Conservation (phyloP, 2,329 filamentous ascomycete species). For the Mycosphaerella arachidis region DNA sequence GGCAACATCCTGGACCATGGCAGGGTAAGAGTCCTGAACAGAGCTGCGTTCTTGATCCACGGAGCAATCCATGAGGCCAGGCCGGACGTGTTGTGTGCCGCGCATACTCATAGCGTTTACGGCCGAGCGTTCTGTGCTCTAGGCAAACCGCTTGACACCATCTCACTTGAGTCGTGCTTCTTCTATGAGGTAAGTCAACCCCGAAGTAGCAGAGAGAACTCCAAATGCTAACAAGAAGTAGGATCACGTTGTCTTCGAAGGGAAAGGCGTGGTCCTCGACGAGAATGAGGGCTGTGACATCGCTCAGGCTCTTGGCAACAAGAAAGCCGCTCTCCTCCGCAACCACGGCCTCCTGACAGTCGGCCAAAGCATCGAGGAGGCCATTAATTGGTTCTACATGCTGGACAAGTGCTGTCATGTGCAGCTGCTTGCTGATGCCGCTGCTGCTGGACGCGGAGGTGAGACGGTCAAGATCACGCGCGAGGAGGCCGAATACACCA, state of each 20-base stretch:
- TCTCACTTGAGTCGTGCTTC: slow-evolving; percentile 38
- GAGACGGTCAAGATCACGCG: slow-evolving; percentile 62
- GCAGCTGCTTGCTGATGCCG: slow-evolving; percentile 50
- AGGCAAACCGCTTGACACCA: slow-evolving; percentile 36
- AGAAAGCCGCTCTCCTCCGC: slow-evolving; percentile 34
- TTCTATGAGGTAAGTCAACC: slow-evolving; percentile 29
- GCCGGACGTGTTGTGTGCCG: slow-evolving; percentile 38
- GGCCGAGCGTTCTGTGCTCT: slow-evolving; percentile 36
- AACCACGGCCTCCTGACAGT: slow-evolving; percentile 43
- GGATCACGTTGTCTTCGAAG: slow-evolving; percentile 34
- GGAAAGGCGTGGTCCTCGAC: slow-evolving; percentile 42
- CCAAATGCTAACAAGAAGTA: slow-evolving; percentile 8
- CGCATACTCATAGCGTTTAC: slow-evolving; percentile 37
- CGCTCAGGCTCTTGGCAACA: slow-evolving; percentile 34
- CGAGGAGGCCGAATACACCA: slow-evolving; percentile 56
- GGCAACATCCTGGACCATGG: slow-evolving; percentile 36
- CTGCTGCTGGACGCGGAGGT: slow-evolving; percentile 56
- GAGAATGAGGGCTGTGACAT: slow-evolving; percentile 40
- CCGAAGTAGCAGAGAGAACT: neutral
- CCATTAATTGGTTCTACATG: slow-evolving; percentile 36
- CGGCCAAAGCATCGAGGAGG: slow-evolving; percentile 37
- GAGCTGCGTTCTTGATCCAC: slow-evolving; percentile 40
- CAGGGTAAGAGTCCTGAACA: slow-evolving; percentile 32
- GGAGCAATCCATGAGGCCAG: slow-evolving; percentile 31
- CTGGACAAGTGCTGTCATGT: slow-evolving; percentile 36